Base-by-base conservation (phyloP, 805 yeast genomes). In the Myxozyma neotropica region DNA sequence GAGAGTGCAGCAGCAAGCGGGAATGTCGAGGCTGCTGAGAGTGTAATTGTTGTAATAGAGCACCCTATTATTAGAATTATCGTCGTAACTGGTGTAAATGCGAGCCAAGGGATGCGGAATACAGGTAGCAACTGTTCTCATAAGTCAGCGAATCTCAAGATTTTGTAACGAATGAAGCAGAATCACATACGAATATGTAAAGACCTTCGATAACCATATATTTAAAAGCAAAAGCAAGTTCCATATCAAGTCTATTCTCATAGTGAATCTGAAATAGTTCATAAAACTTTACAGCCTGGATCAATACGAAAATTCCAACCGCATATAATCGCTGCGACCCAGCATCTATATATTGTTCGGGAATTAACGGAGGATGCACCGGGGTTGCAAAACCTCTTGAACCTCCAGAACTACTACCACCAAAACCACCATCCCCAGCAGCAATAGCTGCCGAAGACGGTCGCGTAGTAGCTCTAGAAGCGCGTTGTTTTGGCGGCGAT, bases 281-380 rank as follows among this genome's bases (percentile, higher is more conserved):
- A 67, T 87, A 88, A 0, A 89, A 57, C 70, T 94, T 93, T 82
- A 88, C 88, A n/a, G 89, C 82, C 72, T 92, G 97, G n/a, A 93
- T 78, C 35, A 88, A 77, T 1, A 81, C 76, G 70, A 90, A 89
- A 10, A 88, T 61, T 1, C 89, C 81, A n/a, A 85, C 71, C 2
- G 84, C 79, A 56, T 89, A 80, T 36, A 84, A 72, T 61, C 96
- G 77, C 72, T 93, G 99, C 13, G 88, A 83, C 1, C 89, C 89
- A 4, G 82, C 81, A 64, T 90, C 96, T 26, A 92, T 70, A 1
- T 85, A 76, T 5, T 79, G 74, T 15, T 83, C 78, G 0, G 96
- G 89, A 43, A 93, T 83, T 17, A 76, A 49, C 10, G 78, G 75
- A 19, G 53, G 51, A 23, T 45, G 21, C 36, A 24, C 26, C 6